A percentile compares a stretch with the other conserved stretches of the same genome.
Evolutionary conservation across 2,329 filamentous ascomycete species (phyloP).

Genomic region (Colletotrichum cuscutae): DNA sequence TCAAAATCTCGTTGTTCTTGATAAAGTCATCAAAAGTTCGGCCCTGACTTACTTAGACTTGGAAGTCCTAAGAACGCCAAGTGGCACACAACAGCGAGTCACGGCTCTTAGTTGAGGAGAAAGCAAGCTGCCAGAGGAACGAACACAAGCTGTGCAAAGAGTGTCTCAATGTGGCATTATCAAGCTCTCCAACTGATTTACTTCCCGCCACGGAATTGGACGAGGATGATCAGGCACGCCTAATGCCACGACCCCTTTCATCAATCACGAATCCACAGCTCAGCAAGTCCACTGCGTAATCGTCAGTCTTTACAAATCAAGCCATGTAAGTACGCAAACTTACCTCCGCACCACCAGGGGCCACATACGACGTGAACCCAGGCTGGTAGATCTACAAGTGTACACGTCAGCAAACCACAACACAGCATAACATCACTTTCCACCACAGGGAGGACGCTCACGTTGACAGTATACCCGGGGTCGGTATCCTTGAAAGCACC

Average conservation of each 20-base stretch:
- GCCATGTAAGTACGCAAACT: neutral
- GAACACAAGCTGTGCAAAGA: neutral
- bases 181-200: neutral
- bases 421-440: neutral
- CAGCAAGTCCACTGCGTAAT: neutral
- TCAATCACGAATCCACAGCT: neutral
- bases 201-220: neutral
- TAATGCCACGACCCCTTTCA: neutral
- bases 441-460: slow-evolving; percentile 37
- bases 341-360: slow-evolving; percentile 26
- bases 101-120: neutral
- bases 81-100: neutral
- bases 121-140: neutral
- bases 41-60: neutral
- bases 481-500: slow-evolving; percentile 54
- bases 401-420: neutral
- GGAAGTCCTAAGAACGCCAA: neutral
- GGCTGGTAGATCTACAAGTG: slow-evolving; percentile 20
- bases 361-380: slow-evolving; percentile 21
- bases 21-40: neutral
- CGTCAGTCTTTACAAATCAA: neutral
- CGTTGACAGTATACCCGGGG: slow-evolving; percentile 57
- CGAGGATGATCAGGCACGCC: neutral
- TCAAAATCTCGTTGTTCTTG: too few relatives aligned
- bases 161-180: neutral